phyloP scores from a whole-genome alignment of 1,284 basidiomycete genomes.

The Termitomyces sp. region DNA sequence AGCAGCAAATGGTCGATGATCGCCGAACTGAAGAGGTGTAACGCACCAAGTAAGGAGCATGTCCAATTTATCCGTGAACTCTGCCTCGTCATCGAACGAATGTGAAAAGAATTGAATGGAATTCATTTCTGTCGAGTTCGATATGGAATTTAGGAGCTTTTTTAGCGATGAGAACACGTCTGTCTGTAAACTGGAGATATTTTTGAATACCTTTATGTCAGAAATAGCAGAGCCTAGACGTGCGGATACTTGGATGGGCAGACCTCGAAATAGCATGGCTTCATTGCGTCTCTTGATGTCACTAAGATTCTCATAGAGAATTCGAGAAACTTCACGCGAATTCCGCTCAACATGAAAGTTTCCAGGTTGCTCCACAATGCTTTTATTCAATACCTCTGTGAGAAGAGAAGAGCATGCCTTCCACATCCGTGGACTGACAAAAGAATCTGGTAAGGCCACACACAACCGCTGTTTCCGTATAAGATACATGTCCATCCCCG shows the following conservation, averaged over 20 bases:
- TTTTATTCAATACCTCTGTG: conserved; percentile 39
- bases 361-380: conserved; percentile 28
- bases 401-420: conserved; percentile 44
- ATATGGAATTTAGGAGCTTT: conserved; percentile 83
- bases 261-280: conserved; percentile 69
- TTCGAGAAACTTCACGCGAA: conserved; percentile 38
- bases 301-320: conserved; percentile 44
- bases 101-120: conserved; percentile 59
- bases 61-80: conserved; percentile 69
- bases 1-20: conserved; percentile 80
- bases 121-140: conserved; percentile 62
- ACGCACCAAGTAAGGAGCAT: conserved; percentile 85
- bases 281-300: conserved; percentile 70
- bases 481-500: not conserved
- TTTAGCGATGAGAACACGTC: conserved; percentile 1
- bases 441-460: conserved; percentile 62
- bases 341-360: conserved; percentile 36
- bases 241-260: conserved; percentile 55
- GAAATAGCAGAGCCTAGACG: conserved; percentile 60
- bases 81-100: conserved; percentile 37
- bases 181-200: not conserved
- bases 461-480: conserved; percentile 49
- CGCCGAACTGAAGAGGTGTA: conserved; percentile 78
- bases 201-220: conserved; percentile 59
- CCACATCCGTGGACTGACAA: conserved; percentile 73